phyloP scores from a whole-genome alignment of 129 eudicot genomes.

The Flaveria brownii region DNA sequence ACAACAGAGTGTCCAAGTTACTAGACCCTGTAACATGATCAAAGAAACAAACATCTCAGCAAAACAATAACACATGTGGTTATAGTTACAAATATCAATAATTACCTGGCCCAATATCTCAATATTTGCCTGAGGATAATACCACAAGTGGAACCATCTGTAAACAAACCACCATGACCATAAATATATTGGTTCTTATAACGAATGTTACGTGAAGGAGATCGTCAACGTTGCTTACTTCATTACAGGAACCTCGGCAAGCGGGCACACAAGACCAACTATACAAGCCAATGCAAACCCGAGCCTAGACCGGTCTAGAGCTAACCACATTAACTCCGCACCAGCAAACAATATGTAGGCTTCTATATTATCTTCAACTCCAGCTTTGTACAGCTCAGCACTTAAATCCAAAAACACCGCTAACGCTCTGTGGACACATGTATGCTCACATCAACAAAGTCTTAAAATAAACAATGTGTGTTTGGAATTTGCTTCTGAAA shows the following conservation, averaged over 20 bases:
- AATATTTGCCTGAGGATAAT: slow-evolving; percentile 76
- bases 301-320: slow-evolving; percentile 45
- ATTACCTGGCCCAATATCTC: slow-evolving; percentile 72
- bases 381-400: slow-evolving; percentile 75
- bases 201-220: not conserved
- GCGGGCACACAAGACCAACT: slow-evolving; percentile 72
- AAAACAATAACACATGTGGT: too few relatives aligned
- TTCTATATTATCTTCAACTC: slow-evolving; percentile 64
- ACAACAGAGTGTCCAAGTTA: slow-evolving; percentile 84
- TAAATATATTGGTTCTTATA: not conserved
- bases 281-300: slow-evolving; percentile 70
- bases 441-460: not conserved
- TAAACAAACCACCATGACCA: not conserved
- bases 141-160: slow-evolving; percentile 71
- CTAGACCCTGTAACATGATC: slow-evolving; percentile 51
- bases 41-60: not conserved
- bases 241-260: slow-evolving; percentile 80
- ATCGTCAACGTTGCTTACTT: slow-evolving; percentile 40
- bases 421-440: slow-evolving; percentile 46
- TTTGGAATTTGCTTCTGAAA: too few relatives aligned
- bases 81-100: not conserved
- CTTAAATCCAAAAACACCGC: slow-evolving; percentile 65
- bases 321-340: slow-evolving; percentile 63
- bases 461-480: too few relatives aligned
- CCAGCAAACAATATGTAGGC: slow-evolving; percentile 67